Evolutionary conservation across 257 asterid genomes (phyloP).

Genomic region (Solanum bulbocastanum): DNA sequence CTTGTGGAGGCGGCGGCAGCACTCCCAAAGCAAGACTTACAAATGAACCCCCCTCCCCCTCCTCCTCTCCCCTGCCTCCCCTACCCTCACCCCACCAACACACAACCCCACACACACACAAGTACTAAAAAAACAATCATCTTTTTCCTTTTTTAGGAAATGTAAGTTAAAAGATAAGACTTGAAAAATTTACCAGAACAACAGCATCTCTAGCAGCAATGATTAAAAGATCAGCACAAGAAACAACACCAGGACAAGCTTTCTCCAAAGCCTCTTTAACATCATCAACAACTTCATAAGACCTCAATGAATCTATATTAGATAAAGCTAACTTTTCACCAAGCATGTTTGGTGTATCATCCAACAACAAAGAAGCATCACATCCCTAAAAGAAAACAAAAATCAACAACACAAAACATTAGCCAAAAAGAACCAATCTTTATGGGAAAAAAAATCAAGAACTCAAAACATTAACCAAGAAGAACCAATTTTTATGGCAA

Average conservation of each 20-base stretch:
- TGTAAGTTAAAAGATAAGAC: not conserved
- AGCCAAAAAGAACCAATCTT: no score
- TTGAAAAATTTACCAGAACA: conserved; percentile 35
- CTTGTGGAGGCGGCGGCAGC: not conserved
- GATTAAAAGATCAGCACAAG: conserved; percentile 87
- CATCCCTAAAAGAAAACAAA: conserved; percentile 44
- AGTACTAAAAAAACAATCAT: not conserved
- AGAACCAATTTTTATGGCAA: no score
- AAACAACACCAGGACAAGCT: conserved; percentile 63
- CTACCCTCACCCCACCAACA: not conserved
- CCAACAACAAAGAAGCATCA: conserved; percentile 84
- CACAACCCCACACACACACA: no score
- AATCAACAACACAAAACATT: no score
- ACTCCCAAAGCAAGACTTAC: not conserved
- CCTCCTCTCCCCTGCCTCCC: not conserved
- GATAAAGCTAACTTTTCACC: conserved; percentile 78
- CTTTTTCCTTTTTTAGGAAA: not conserved
- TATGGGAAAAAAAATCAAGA: no score
- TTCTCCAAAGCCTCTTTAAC: conserved; percentile 59
- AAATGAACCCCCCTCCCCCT: not conserved
- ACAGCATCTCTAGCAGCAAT: conserved; percentile 98
- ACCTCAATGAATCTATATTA: conserved; percentile 68
- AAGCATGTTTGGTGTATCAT: conserved; percentile 60
- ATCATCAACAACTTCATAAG: conserved; percentile 68
- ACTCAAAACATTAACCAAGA: no score